Percentiles rank a stretch among this genome's conserved stretches.
Evolutionary conservation across 108 stramenopile species (phyloP).

Genomic region (Cyclostephanos invisitatus): DNA sequence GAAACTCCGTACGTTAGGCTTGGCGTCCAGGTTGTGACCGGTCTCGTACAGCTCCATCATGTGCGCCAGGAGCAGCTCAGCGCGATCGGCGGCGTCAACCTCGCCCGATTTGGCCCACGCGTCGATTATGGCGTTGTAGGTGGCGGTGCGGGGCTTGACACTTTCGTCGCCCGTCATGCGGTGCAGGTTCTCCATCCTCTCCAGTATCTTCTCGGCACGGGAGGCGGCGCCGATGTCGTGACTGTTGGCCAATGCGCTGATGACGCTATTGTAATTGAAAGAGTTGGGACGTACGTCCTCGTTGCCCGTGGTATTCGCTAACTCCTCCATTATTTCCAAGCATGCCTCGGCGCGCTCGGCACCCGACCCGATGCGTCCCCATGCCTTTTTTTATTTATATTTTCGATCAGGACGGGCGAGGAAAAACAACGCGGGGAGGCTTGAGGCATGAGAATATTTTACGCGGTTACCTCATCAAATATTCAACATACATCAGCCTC

Average conservation of each 20-base stretch:
- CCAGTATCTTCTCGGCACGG: conserved; percentile 64
- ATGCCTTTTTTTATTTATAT: conserved; percentile 7
- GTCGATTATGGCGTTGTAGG: conserved; percentile 56
- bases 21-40: conserved; percentile 41
- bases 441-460: too few species aligned
- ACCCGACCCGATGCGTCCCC: conserved; percentile 15
- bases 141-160: conserved; percentile 64
- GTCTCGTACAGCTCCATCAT: conserved; percentile 58
- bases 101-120: conserved; percentile 53
- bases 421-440: too few species aligned
- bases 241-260: conserved; percentile 66
- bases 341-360: conserved; percentile 34
- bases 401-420: too few species aligned
- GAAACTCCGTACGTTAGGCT: conserved; percentile 63
- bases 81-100: conserved; percentile 40
- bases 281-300: conserved; percentile 62
- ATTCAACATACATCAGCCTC: too few species aligned
- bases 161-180: conserved; percentile 48
- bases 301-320: conserved; percentile 49
- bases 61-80: conserved; percentile 52
- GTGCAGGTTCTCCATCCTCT: conserved; percentile 65
- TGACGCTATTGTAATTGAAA: conserved; percentile 62
- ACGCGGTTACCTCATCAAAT: too few species aligned
- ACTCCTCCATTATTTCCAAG: conserved; percentile 60
- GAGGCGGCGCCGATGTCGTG: conserved; percentile 54